A percentile compares a stretch with the other conserved stretches of the same genome.
phyloP scores from a whole-genome alignment of 2,329 filamentous ascomycete genomes.

The Trichoderma koningiopsis region DNA sequence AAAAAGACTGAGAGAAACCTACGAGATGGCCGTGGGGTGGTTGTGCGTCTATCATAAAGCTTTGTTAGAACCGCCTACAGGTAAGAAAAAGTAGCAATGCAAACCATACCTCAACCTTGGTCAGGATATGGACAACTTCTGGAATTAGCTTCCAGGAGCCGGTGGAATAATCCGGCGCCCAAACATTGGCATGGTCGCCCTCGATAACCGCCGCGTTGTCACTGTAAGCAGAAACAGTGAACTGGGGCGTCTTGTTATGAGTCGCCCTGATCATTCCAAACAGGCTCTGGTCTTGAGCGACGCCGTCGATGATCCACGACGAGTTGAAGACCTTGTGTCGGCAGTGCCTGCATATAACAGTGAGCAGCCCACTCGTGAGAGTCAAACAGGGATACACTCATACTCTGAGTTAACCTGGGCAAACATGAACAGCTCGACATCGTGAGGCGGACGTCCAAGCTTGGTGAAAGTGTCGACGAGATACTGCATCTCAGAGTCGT shows the following conservation, averaged over 20 bases:
- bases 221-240: constrained; percentile 93
- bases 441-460: constrained; percentile 67
- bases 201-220: constrained; percentile 91
- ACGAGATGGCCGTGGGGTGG: constrained; percentile 90
- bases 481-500: constrained; percentile 88
- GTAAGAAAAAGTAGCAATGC: background rate
- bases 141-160: constrained; percentile 86
- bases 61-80: background rate
- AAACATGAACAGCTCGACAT: constrained; percentile 99
- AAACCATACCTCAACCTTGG: constrained; percentile 72
- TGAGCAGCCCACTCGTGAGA: constrained; percentile 19
- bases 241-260: constrained; percentile 76
- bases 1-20: constrained; percentile 15
- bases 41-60: constrained; percentile 69
- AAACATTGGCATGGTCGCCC: constrained; percentile 55
- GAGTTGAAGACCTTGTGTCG: constrained; percentile 92
- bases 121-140: constrained; percentile 82
- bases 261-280: constrained; percentile 98
- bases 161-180: constrained; percentile 84
- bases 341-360: constrained; percentile 58
- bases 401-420: constrained; percentile 95
- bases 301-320: constrained; percentile 90
- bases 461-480: constrained; percentile 64
- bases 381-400: constrained; percentile 18
- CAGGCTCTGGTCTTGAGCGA: constrained; percentile 74